These are phyloP conservation scores for Rhizopogon salebrosus DNA, from an alignment of 768 basidiomycete genomes.

Conservation along the genomic window DNA sequence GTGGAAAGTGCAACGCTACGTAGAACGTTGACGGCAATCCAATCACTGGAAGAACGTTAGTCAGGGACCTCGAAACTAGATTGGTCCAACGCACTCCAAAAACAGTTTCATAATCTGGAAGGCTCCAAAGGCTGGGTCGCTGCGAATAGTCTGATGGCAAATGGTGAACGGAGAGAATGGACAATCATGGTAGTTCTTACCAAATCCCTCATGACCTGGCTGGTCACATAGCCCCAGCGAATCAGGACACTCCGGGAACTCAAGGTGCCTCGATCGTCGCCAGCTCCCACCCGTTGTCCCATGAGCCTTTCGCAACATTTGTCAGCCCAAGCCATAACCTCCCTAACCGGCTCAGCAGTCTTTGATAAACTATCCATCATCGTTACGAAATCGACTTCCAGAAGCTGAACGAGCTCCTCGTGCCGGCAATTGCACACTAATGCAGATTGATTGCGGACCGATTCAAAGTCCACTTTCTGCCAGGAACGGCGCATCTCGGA, in stretches of 20 bases:
- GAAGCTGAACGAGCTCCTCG: conserved; percentile 78
- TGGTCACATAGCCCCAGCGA: conserved; percentile 90
- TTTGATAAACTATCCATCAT: conserved; percentile 68
- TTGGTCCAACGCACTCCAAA: conserved; percentile 61
- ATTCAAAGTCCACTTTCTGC: conserved; percentile 86
- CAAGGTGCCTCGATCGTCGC: conserved; percentile 75
- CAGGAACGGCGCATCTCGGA: conserved; percentile 84
- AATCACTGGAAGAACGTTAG: conserved; percentile 53
- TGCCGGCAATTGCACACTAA: conserved; percentile 91
- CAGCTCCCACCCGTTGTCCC: conserved; percentile 55
- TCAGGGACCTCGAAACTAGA: conserved; percentile 7
- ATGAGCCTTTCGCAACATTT: conserved; percentile 84
- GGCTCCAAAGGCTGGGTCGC: conserved; percentile 88
- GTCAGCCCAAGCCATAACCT: conserved; percentile 89
- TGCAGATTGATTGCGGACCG: conserved; percentile 88
- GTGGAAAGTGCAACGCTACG: conserved; percentile 84
- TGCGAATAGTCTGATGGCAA: conserved; percentile 72
- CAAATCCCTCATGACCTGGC: conserved; percentile 88
- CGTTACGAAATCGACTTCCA: conserved; percentile 81
- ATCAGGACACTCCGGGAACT: conserved; percentile 85
- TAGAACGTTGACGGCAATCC: conserved; percentile 88
- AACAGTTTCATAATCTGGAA: conserved; percentile 91
- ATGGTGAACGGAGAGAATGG: not conserved
- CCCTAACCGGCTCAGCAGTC: conserved; percentile 75
- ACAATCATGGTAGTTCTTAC: conserved; percentile 36